phyloP scores from a whole-genome alignment of 352 stramenopile genomes.

The Phytophthora pinifolia region DNA sequence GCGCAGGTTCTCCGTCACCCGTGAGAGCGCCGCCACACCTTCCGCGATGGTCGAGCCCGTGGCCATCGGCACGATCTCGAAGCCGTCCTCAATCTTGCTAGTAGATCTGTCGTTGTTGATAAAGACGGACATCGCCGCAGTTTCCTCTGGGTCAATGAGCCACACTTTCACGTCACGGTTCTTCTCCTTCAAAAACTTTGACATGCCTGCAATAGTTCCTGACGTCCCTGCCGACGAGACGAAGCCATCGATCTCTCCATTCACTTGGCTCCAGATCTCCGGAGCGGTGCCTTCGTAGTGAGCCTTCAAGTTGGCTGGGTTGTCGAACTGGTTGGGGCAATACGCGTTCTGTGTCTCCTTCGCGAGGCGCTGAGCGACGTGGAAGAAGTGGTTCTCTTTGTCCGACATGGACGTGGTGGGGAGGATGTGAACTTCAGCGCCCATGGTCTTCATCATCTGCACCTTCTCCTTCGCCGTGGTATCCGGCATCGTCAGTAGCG shows the following conservation, averaged over 20 bases:
- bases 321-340: constrained; percentile 80
- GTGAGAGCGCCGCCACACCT: constrained; percentile 89
- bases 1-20: constrained; percentile 93
- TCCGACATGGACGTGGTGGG: constrained; percentile 65
- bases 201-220: constrained; percentile 91
- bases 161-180: constrained; percentile 61
- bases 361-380: constrained; percentile 60
- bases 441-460: constrained; percentile 80
- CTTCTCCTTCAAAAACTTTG: constrained; percentile 92
- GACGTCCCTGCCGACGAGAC: constrained; percentile 90
- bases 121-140: constrained; percentile 86
- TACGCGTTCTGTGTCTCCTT: constrained; percentile 36
- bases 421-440: constrained; percentile 62
- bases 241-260: constrained; percentile 90
- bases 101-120: constrained; percentile 66
- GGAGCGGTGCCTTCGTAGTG: constrained; percentile 82
- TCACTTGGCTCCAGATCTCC: constrained; percentile 90
- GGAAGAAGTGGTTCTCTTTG: constrained; percentile 76
- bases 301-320: constrained; percentile 66
- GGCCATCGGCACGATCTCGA: constrained; percentile 83
- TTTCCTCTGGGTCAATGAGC: constrained; percentile 79
- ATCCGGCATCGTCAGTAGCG: constrained; percentile 72
- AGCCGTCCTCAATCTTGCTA: constrained; percentile 84
- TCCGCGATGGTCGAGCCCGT: constrained; percentile 92
- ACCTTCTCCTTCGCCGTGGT: constrained; percentile 76